Conservation (phyloP, 768 basidiomycete genomes). For the Boletus reticulatus region DNA sequence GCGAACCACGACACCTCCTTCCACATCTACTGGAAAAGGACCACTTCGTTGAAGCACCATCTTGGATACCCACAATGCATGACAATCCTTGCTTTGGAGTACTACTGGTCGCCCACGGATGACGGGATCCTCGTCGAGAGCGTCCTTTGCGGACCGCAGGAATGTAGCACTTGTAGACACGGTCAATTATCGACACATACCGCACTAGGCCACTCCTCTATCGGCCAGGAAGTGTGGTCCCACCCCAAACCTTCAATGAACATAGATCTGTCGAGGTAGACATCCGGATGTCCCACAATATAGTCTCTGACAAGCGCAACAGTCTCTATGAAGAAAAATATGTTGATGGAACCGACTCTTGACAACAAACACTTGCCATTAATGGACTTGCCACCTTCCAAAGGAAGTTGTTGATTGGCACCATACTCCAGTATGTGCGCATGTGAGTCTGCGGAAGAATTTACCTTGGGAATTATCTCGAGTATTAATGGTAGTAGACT, state of each 20-base stretch:
- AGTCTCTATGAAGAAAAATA: conserved; percentile 44
- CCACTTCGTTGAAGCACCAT: conserved; percentile 54
- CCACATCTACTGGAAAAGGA: conserved; percentile 65
- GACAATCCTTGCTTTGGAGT: conserved; percentile 83
- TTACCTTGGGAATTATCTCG: no score
- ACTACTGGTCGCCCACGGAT: conserved; percentile 69
- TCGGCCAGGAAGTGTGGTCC: conserved; percentile 72
- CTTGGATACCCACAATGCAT: conserved; percentile 84
- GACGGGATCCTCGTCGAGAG: conserved; percentile 46
- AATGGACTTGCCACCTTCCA: no score
- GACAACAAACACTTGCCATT: no score
- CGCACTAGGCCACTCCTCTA: conserved; percentile 60
- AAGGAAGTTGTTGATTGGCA: no score
- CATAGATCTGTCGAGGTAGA: conserved; percentile 31
- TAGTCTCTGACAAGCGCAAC: conserved; percentile 43
- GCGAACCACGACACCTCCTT: conserved; percentile 79
- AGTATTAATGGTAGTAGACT: no score
- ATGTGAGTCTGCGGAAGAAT: no score
- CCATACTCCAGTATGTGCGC: no score
- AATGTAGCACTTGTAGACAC: no score
- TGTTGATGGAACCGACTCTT: no score
- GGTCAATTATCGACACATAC: conserved; percentile 38
- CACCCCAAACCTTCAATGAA: conserved; percentile 79
- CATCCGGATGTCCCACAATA: conserved; percentile 56
- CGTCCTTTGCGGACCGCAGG: no score